These are phyloP conservation scores for Jamesozyma gamospora DNA, from an alignment of 805 yeast species.

Conservation along the genomic window DNA sequence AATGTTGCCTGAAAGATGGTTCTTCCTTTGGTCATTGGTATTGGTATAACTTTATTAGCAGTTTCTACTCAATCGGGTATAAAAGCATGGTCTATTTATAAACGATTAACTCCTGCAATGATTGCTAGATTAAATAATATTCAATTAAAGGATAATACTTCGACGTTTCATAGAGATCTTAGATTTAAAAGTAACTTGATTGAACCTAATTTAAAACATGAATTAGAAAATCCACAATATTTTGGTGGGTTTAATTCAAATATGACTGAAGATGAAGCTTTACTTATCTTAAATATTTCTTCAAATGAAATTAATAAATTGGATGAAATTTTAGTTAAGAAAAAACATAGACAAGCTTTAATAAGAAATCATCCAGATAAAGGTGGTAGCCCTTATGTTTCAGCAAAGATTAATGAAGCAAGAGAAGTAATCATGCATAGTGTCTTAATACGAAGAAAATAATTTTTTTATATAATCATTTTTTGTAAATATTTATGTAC, in stretches of 20 bases:
- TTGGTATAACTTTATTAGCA: conserved; percentile 23
- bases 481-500: too few relatives aligned
- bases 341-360: conserved; percentile 76
- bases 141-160: conserved; percentile 6
- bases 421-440: conserved; percentile 49
- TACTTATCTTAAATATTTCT: conserved; percentile 50
- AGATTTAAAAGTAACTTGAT: conserved; percentile 12
- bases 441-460: conserved; percentile 11
- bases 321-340: conserved; percentile 47
- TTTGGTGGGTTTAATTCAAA: conserved; percentile 54
- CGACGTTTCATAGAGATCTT: conserved; percentile 5
- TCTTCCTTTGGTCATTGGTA: conserved; percentile 24
- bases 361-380: conserved; percentile 87
- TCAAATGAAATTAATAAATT: conserved; percentile 45
- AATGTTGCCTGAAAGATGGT: conserved; percentile 16
- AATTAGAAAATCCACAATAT: conserved; percentile 21
- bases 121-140: conserved; percentile 25
- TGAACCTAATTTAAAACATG: conserved; percentile 6
- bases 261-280: conserved; percentile 66
- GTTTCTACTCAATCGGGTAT: conserved; percentile 21
- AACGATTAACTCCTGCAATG: conserved; percentile 17
- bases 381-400: conserved; percentile 84
- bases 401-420: conserved; percentile 89
- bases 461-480: too few relatives aligned
- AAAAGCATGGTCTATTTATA: conserved; percentile 25